phyloP scores from a whole-genome alignment of 2,329 filamentous ascomycete species.

The Ophiostoma sp. region DNA sequence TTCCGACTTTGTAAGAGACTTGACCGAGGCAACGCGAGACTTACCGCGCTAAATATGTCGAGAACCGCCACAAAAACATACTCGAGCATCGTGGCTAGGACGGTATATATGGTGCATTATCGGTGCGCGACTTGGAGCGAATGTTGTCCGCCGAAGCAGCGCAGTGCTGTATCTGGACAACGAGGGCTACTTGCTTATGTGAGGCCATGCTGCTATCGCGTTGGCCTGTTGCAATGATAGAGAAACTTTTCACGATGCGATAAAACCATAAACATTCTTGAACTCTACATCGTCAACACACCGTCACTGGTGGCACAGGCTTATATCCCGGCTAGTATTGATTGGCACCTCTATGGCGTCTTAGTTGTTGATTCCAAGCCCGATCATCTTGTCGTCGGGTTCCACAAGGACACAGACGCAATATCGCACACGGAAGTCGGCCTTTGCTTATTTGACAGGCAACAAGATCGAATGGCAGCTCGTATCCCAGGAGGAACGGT shows the following conservation, averaged over 20 bases:
- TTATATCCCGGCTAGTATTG: background rate
- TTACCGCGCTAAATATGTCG: background rate
- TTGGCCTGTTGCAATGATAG: background rate
- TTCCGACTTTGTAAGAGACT: background rate
- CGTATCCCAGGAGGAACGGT: background rate
- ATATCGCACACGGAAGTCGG: background rate
- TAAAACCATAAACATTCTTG: background rate
- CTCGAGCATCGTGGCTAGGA: background rate
- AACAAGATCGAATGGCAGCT: background rate
- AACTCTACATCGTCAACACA: background rate
- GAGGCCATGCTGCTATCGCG: background rate
- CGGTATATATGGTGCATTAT: background rate
- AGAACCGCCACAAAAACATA: background rate
- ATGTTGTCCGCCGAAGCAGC: background rate
- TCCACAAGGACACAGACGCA: background rate
- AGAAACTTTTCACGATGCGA: background rate
- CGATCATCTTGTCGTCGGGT: background rate
- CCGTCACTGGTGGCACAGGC: background rate
- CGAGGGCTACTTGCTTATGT: slow-evolving; percentile 6
- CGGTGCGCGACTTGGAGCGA: background rate
- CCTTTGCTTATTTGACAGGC: background rate
- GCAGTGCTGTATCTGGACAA: background rate
- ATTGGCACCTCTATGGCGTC: background rate
- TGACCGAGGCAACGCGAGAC: background rate
- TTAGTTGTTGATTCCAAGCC: background rate